A percentile compares a stretch with the other conserved stretches of the same genome.
phyloP scores from a whole-genome alignment of 257 asterid species.

The Solanum chilense region DNA sequence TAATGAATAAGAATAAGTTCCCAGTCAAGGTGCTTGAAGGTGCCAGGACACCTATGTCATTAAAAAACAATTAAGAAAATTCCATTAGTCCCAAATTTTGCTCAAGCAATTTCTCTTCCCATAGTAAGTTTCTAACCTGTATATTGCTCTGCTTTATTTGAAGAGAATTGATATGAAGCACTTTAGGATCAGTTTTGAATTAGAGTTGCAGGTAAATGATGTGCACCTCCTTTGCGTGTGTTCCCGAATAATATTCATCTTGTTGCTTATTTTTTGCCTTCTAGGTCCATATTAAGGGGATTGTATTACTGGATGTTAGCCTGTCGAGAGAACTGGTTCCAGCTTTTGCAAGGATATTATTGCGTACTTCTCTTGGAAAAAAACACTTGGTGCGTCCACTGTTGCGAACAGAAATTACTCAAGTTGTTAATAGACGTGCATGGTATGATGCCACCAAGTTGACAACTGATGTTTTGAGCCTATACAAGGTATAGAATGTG shows the following conservation, averaged over 20 bases:
- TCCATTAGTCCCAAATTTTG: background rate
- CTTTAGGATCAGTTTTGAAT: background rate
- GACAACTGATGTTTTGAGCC: slow-evolving; percentile 60
- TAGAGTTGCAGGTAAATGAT: background rate
- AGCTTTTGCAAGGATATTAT: slow-evolving; percentile 73
- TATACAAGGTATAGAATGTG: slow-evolving; percentile 58
- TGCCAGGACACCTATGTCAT: background rate
- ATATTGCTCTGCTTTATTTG: background rate
- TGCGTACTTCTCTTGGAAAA: slow-evolving; percentile 84
- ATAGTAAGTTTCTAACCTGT: background rate
- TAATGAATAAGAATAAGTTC: background rate
- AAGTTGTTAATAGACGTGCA: slow-evolving; percentile 88
- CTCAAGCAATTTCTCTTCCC: background rate
- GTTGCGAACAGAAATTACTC: slow-evolving; percentile 83
- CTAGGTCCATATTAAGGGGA: slow-evolving; percentile 85
- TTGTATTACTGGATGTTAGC: slow-evolving; percentile 59
- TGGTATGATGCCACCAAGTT: slow-evolving; percentile 90
- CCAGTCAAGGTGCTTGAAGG: background rate
- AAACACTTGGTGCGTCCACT: slow-evolving; percentile 83
- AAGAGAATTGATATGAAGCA: background rate
- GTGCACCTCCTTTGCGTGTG: background rate
- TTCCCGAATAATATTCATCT: background rate
- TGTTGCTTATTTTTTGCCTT: background rate
- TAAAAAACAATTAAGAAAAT: background rate
- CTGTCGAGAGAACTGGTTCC: slow-evolving; percentile 60